Base-by-base conservation (phyloP, 106 monocot genomes). In the Acorus calamus region DNA sequence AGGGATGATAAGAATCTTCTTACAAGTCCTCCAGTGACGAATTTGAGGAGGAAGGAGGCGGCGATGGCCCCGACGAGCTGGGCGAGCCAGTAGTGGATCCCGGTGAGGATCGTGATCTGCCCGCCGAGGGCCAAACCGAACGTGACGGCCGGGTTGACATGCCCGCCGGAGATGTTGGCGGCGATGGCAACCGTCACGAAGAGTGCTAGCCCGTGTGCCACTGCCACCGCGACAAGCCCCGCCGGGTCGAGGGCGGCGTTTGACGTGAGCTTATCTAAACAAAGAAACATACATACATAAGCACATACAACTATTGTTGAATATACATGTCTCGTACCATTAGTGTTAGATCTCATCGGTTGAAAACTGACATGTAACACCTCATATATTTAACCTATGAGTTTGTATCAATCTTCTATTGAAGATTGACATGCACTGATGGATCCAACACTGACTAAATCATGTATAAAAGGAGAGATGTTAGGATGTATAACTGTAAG, bases 91-190 rank as follows among this genome's bases (percentile, higher is more conserved):
- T 70, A 70, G 61, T 61, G 53, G 7, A 70, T 52, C 4, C 60
- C 70, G 42, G 70, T 61, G 14, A 70, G 64, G 41, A 73, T n/a
- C 43, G 70, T 70, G 52, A 70, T 70, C 56, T 79, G 74, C 47
- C 79, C 79, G 5, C 79, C 79, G 3, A 79, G 63, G 49, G 77
- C 76, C 47, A 77, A 56, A 7, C 76, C 81, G 14, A 70, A 70
- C 3, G 69, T 70, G 8, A 70, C 69, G 6, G 69, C 69, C 28
- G 69, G 69, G 49, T 70, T 81, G 9, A 81, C 81, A 48, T 81
- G 81, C 9, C 81, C 81, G 45, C 81, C 81, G 12, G 81, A 81
- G 55, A 76, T 75, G 72, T 76, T 72, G 55, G 76, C 72, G 5
- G 64, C 81, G 7, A 77, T 61, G 6, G 76, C 4, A 2, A 81